Evolutionary conservation across 805 yeast genomes (phyloP).

Genomic region (Priceomyces haplophilus): DNA sequence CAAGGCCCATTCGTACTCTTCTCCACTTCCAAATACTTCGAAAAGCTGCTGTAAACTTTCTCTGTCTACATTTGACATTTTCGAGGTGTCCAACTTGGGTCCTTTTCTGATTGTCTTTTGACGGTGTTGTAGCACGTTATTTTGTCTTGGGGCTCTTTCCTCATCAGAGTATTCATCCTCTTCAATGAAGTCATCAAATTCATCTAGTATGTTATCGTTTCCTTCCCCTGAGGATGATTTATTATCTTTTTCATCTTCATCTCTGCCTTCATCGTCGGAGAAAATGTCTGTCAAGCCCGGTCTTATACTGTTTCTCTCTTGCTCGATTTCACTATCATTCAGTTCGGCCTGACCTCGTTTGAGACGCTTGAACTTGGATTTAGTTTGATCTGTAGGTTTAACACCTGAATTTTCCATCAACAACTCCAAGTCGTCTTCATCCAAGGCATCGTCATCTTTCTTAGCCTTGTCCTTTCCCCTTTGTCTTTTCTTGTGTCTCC

Average conservation of each 20-base stretch:
- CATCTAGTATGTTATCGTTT: slow-evolving; percentile 55
- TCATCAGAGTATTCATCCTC: slow-evolving; percentile 95
- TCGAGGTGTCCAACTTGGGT: slow-evolving; percentile 53
- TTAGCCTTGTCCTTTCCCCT: slow-evolving; percentile 22
- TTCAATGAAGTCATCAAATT: slow-evolving; percentile 94
- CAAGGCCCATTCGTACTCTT: slow-evolving; percentile 96
- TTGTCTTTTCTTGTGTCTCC: slow-evolving; percentile 41
- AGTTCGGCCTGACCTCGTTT: slow-evolving; percentile 59
- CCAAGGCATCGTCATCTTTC: slow-evolving; percentile 62
- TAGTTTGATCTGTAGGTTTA: slow-evolving; percentile 40
- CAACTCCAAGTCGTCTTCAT: slow-evolving; percentile 92
- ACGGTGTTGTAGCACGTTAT: slow-evolving; percentile 26
- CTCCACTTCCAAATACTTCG: slow-evolving; percentile 96
- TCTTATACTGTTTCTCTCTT: slow-evolving; percentile 8
- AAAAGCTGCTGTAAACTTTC: slow-evolving; percentile 90
- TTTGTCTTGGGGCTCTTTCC: slow-evolving; percentile 49
- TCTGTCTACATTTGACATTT: slow-evolving; percentile 67
- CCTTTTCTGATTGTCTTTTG: slow-evolving; percentile 32
- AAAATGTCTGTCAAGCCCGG: slow-evolving; percentile 63
- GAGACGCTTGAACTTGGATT: slow-evolving; percentile 69
- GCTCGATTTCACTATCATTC: slow-evolving; percentile 8
- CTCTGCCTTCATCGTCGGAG: slow-evolving; percentile 47
- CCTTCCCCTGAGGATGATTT: slow-evolving; percentile 10
- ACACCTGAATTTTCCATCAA: slow-evolving; percentile 88
- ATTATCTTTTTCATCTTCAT: slow-evolving; percentile 31